Evolutionary conservation across 1,139 yeast genomes (phyloP).

Genomic region (Magnusiomyces sp.): DNA sequence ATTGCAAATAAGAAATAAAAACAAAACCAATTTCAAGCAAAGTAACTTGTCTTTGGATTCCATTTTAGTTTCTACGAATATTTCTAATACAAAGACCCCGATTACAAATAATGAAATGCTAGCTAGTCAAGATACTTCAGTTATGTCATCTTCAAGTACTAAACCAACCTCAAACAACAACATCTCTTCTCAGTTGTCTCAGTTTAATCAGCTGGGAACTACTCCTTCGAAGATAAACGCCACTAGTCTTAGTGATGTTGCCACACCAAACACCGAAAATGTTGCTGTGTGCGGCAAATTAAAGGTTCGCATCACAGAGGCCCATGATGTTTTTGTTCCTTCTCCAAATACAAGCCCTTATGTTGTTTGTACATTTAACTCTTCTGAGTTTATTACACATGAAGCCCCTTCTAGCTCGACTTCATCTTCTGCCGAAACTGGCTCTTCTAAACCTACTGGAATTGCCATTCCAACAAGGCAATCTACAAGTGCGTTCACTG

Average conservation of each 20-base stretch:
- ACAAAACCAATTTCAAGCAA: no score
- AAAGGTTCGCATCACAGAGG: conserved; percentile 72
- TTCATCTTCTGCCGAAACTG: neutral
- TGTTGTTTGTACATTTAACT: conserved; percentile 88
- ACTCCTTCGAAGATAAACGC: conserved; percentile 11
- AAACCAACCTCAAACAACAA: no score
- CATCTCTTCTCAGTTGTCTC: no score
- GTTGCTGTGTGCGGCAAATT: conserved; percentile 50
- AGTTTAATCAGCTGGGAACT: no score
- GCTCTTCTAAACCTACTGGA: conserved; percentile 18
- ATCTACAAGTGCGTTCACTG: conserved; percentile 6
- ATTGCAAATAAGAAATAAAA: no score
- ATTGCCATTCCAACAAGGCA: conserved; percentile 32
- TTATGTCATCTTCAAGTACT: no score
- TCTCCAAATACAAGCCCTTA: conserved; percentile 62
- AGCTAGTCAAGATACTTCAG: no score
- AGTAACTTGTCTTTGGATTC: no score
- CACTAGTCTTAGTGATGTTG: conserved; percentile 12
- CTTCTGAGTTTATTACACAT: conserved; percentile 79
- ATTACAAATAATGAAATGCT: no score
- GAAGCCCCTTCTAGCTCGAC: conserved; percentile 24
- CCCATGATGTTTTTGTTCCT: conserved; percentile 52
- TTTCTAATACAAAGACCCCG: no score
- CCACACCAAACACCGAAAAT: conserved; percentile 13
- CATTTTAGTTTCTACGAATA: no score